phyloP scores from a whole-genome alignment of 2,329 filamentous ascomycete genomes.

The Ascochyta lentis region DNA sequence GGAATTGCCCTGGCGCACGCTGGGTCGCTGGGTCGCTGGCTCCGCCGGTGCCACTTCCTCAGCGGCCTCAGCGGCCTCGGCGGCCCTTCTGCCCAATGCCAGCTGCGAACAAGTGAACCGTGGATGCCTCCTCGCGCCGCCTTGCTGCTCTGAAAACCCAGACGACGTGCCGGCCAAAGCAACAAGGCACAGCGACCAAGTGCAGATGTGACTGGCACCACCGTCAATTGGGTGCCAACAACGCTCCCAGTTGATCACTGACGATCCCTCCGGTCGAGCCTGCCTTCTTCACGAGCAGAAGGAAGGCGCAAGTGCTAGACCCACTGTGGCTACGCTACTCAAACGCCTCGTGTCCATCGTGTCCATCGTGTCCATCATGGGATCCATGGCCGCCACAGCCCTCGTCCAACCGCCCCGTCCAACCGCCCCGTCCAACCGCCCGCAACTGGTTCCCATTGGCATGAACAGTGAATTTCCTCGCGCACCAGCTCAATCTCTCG shows the following conservation, averaged over 20 bases:
- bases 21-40: not conserved
- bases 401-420: conserved; percentile 20
- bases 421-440: conserved; percentile 18
- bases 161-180: conserved; percentile 1
- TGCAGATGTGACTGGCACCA: conserved; percentile 10
- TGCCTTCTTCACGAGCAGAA: conserved; percentile 21
- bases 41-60: conserved; percentile 14
- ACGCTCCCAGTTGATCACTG: conserved; percentile 18
- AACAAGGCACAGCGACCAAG: conserved; percentile 7
- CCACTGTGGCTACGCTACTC: conserved; percentile 20
- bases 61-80: not conserved
- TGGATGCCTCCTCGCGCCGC: not conserved
- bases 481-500: conserved; percentile 26
- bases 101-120: not conserved
- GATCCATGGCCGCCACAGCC: conserved; percentile 17
- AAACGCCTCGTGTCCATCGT: conserved; percentile 9
- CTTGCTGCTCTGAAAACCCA: not conserved
- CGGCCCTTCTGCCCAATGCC: not conserved
- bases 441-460: conserved; percentile 8
- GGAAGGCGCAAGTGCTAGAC: conserved; percentile 17
- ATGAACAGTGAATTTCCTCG: conserved; percentile 8
- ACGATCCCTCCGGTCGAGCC: conserved; percentile 17
- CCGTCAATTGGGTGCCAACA: conserved; percentile 10
- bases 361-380: conserved; percentile 9
- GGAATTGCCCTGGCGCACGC: conserved; percentile 20